phyloP scores from a whole-genome alignment of 192 early-diverging fungal genomes.

The Umbelopsis sp. region DNA sequence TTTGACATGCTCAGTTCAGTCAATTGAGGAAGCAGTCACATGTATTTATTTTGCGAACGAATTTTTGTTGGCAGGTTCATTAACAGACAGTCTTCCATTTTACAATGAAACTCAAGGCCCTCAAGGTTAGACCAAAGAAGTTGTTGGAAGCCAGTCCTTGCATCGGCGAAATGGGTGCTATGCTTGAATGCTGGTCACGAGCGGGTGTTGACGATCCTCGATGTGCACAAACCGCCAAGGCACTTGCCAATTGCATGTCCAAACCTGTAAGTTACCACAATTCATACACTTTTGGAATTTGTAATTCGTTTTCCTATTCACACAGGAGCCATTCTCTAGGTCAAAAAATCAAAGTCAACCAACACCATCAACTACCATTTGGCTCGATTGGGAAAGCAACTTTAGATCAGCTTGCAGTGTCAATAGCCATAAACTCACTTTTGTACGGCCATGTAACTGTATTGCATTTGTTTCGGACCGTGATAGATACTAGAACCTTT shows the following conservation, averaged over 20 bases:
- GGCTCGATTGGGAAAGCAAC: slow-evolving; percentile 57
- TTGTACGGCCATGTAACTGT: background rate
- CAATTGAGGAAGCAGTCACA: background rate
- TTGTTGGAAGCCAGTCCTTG: slow-evolving; percentile 54
- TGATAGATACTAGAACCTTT: background rate
- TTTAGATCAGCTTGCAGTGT: slow-evolving; percentile 28
- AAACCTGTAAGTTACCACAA: slow-evolving; percentile 48
- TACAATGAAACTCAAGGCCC: slow-evolving; percentile 66
- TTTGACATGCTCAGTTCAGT: too few species aligned
- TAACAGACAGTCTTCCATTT: slow-evolving; percentile 13
- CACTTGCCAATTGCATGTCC: slow-evolving; percentile 57
- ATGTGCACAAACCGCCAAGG: slow-evolving; percentile 48
- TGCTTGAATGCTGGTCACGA: slow-evolving; percentile 64
- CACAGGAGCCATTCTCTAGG: slow-evolving; percentile 27
- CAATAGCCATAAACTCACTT: background rate
- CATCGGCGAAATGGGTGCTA: slow-evolving; percentile 57
- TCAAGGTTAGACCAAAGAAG: slow-evolving; percentile 61
- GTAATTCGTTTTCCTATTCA: background rate
- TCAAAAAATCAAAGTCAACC: slow-evolving; percentile 42
- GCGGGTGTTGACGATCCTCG: slow-evolving; percentile 54
- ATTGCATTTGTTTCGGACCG: background rate
- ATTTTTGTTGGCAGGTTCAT: background rate
- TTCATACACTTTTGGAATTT: background rate
- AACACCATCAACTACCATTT: slow-evolving; percentile 62
- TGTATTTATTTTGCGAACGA: background rate